These are phyloP conservation scores for Colletotrichum costaricense DNA, from an alignment of 2,329 filamentous ascomycete species.

Conservation along the genomic window DNA sequence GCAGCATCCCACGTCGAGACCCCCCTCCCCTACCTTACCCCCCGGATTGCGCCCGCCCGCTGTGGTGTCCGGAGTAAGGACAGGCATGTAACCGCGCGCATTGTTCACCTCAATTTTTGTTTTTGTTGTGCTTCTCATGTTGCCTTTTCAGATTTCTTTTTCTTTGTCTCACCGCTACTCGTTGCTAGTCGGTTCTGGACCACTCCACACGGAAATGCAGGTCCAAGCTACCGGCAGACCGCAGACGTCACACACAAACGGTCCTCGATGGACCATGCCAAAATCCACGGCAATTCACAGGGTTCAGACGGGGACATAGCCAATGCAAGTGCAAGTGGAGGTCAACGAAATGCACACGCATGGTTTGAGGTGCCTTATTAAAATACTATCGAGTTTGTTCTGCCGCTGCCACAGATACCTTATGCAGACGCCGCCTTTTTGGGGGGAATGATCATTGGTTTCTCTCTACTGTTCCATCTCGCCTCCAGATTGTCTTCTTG, in stretches of 20 bases:
- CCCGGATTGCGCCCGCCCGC: not conserved
- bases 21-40: too few species aligned
- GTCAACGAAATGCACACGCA: slow-evolving; percentile 8
- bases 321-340: not conserved
- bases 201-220: slow-evolving; percentile 25
- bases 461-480: slow-evolving; percentile 25
- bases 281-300: not conserved
- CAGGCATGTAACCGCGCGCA: slow-evolving; percentile 11
- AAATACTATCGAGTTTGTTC: slow-evolving; percentile 28
- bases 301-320: not conserved
- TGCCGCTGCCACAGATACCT: slow-evolving; percentile 10
- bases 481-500: slow-evolving; percentile 21
- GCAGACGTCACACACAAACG: not conserved
- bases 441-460: slow-evolving; percentile 17
- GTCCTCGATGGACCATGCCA: not conserved
- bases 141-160: slow-evolving; percentile 9
- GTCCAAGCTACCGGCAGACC: slow-evolving; percentile 3
- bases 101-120: not conserved
- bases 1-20: not conserved
- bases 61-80: slow-evolving; percentile 20
- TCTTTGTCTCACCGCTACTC: slow-evolving; percentile 31
- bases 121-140: not conserved
- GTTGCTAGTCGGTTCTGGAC: slow-evolving; percentile 16
- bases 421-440: slow-evolving; percentile 17
- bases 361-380: slow-evolving; percentile 25